Percentiles rank a stretch among this genome's conserved stretches.
phyloP scores from a whole-genome alignment of 805 yeast genomes.

The Vanderwaltozyma tropicalis region DNA sequence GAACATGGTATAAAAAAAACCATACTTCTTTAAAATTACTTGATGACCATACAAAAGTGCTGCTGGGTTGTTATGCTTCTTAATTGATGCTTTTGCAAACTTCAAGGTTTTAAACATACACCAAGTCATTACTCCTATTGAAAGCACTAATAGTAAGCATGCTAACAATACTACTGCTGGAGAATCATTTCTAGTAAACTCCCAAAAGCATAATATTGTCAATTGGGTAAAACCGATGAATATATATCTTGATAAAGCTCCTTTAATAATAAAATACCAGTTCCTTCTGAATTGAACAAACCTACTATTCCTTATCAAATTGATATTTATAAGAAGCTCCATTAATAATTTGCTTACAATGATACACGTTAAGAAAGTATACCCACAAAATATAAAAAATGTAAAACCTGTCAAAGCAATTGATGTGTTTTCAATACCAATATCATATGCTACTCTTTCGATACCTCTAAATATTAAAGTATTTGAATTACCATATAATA shows the following conservation, averaged over 20 bases:
- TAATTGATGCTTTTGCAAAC: conserved; percentile 53
- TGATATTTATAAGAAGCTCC: conserved; percentile 36
- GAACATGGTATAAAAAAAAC: conserved; percentile 84
- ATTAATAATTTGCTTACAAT: conserved; percentile 42
- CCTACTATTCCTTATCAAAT: conserved; percentile 31
- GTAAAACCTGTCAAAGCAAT: conserved; percentile 82
- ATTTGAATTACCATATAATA: conserved; percentile 41
- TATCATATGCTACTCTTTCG: conserved; percentile 65
- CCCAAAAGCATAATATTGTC: conserved; percentile 77
- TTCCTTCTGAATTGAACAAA: conserved; percentile 15
- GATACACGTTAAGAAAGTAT: conserved; percentile 52
- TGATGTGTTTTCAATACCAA: conserved; percentile 72
- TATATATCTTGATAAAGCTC: conserved; percentile 65
- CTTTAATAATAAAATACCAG: conserved; percentile 58
- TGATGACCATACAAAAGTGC: conserved; percentile 76
- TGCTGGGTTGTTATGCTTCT: conserved; percentile 66
- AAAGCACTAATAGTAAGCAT: conserved; percentile 52
- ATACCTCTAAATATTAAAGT: conserved; percentile 77
- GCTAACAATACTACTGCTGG: conserved; percentile 82
- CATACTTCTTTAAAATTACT: conserved; percentile 61
- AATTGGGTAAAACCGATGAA: conserved; percentile 80
- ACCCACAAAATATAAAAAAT: conserved; percentile 67
- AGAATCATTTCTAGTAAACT: conserved; percentile 70
- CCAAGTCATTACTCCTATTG: conserved; percentile 51
- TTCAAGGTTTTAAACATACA: conserved; percentile 50